phyloP scores from a whole-genome alignment of 2,329 filamentous ascomycete species.

The Fusarium pseudonygamai region DNA sequence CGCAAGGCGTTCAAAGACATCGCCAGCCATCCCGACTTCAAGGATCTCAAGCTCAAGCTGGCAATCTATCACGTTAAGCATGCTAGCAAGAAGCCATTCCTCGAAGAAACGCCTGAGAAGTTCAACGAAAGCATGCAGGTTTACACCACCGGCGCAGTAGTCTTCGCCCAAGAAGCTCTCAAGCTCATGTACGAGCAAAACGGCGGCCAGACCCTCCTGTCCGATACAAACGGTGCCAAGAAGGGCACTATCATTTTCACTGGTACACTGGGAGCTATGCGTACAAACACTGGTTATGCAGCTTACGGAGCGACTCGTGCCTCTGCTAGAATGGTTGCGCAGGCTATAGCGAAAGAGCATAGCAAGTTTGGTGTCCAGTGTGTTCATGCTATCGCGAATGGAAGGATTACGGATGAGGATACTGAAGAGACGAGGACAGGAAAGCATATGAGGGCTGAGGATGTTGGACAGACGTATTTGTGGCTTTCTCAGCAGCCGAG shows the following conservation, averaged over 20 bases:
- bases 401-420: constrained; percentile 60
- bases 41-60: constrained; percentile 59
- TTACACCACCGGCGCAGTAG: constrained; percentile 65
- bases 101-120: constrained; percentile 61
- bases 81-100: constrained; percentile 62
- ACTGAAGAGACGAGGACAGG: constrained; percentile 58
- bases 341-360: constrained; percentile 65
- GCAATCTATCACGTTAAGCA: constrained; percentile 68
- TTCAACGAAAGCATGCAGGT: constrained; percentile 58
- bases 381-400: constrained; percentile 68
- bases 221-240: constrained; percentile 57
- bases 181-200: constrained; percentile 63
- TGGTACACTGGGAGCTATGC: constrained; percentile 62
- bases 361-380: constrained; percentile 66
- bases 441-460: constrained; percentile 67
- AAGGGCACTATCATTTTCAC: constrained; percentile 68
- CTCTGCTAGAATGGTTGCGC: constrained; percentile 63
- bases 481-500: constrained; percentile 46
- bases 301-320: constrained; percentile 64
- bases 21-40: constrained; percentile 57
- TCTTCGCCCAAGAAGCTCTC: constrained; percentile 63
- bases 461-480: constrained; percentile 65
- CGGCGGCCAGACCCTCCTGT: constrained; percentile 54
- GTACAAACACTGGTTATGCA: constrained; percentile 63
- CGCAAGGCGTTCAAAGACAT: constrained; percentile 48